Evolutionary conservation across 208 protist genomes (phyloP), one percentile per base, ranked within the genome.

Genomic region (Phytomonas sp.): DNA sequence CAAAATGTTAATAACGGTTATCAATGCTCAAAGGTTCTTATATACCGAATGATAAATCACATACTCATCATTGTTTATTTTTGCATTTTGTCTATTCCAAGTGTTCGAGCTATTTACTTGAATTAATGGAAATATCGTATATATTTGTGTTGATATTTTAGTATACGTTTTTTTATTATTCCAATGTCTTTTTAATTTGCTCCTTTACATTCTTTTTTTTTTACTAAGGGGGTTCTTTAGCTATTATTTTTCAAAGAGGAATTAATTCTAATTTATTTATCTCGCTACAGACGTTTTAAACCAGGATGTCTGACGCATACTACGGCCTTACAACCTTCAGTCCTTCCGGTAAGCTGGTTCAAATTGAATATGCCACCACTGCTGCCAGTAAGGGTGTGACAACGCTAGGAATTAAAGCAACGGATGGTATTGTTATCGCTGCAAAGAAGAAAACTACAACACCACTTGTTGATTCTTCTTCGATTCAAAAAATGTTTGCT

Each of bases 301-400:
- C 9, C 15, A 79, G 36, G 4, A 96, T 97, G 92, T 92, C 92
- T 30, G 89, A 98, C 56, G 98, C 98, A 61, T 91, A 84, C 51
- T 99, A 99, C 80, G 98, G 97, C 56, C 92, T 99, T 66, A 99
- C 99, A 2, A 99, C 99, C 4, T 99, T 99, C 89, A 98, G 92
- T 79, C 98, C 99, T 20, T 99, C 97, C 1, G 99, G 99, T 46
- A 99, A 99, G 80, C 91, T 99, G n/a, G 96, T 99, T 11, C 99
- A 99, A 83, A 99, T 99, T 76, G 99, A 99, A 78, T 99, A 99
- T 85, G 99, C 99, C 1, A 96, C 99, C 0, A 97, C 94, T 30
- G 98, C 98, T 11, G 98, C 99, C 0, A 79, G 82, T 4, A 90
- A 89, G 32, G 97, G 97, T 20, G 85, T 91, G 28, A 98, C 96